phyloP scores from a whole-genome alignment of 495 filamentous ascomycete genomes.

The Aspergillus cristatus region DNA sequence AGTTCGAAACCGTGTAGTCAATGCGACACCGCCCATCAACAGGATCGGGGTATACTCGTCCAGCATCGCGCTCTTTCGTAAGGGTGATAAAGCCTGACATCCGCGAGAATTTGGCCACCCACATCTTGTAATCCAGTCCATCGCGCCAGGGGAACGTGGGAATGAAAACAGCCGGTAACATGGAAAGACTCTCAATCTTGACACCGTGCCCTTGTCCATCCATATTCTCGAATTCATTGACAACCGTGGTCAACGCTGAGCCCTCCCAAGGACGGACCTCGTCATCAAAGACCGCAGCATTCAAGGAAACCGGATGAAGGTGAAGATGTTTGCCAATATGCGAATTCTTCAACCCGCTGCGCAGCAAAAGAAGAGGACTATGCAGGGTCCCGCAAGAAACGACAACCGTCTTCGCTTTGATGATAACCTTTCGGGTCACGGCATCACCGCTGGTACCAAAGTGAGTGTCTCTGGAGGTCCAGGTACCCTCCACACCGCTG shows the following conservation, averaged over 20 bases:
- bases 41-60: conserved; percentile 68
- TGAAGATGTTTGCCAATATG: too few relatives aligned
- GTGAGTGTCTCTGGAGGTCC: conserved; percentile 59
- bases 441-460: conserved; percentile 42
- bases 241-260: conserved; percentile 63
- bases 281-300: conserved; percentile 53
- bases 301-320: too few relatives aligned
- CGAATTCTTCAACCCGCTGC: conserved; percentile 63
- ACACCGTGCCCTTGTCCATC: conserved; percentile 76
- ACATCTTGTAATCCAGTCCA: conserved; percentile 59
- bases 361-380: conserved; percentile 64
- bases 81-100: conserved; percentile 61
- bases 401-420: conserved; percentile 78
- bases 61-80: conserved; percentile 61
- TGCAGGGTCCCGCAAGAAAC: conserved; percentile 64
- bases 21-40: conserved; percentile 52
- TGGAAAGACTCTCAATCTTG: conserved; percentile 65
- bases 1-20: conserved; percentile 56
- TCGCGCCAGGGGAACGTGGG: conserved; percentile 51
- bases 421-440: conserved; percentile 47
- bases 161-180: conserved; percentile 53
- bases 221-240: conserved; percentile 70
- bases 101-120: conserved; percentile 50
- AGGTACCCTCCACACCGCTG: conserved; percentile 58
- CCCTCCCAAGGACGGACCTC: conserved; percentile 73